A percentile compares a stretch with the other conserved stretches of the same genome.
These are phyloP conservation scores for Irpex sp. DNA, from an alignment of 1,284 basidiomycete species.

Conservation along the genomic window DNA sequence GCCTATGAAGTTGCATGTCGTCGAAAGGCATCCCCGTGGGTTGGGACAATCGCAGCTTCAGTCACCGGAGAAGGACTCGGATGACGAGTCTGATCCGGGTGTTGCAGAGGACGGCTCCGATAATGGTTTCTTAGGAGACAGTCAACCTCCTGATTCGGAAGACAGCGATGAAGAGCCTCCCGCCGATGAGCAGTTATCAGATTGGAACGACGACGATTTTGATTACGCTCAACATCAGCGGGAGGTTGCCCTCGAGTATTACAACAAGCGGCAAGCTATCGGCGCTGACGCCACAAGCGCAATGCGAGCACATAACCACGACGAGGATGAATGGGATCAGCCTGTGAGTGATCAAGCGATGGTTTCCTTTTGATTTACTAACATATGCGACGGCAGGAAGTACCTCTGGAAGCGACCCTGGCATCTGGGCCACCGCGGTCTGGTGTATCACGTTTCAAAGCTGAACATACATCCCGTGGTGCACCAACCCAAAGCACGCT, in stretches of 20 bases:
- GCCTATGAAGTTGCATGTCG: constrained; percentile 65
- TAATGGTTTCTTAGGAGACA: constrained; percentile 17
- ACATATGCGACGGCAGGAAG: constrained; percentile 27
- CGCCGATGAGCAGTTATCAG: constrained; percentile 26
- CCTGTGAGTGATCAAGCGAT: constrained; percentile 28
- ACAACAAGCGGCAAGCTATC: constrained; percentile 54
- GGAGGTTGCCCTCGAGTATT: constrained; percentile 70
- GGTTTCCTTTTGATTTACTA: background rate
- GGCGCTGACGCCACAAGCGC: constrained; percentile 48
- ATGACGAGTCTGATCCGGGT: constrained; percentile 43
- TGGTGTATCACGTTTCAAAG: constrained; percentile 60
- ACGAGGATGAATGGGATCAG: constrained; percentile 38
- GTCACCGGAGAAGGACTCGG: constrained; percentile 38
- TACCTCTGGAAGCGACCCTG: constrained; percentile 38
- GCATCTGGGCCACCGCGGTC: constrained; percentile 38
- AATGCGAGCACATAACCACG: constrained; percentile 45
- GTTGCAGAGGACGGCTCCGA: constrained; percentile 15
- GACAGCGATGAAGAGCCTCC: constrained; percentile 27
- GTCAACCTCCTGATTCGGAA: background rate
- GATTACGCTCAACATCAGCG: constrained; percentile 65
- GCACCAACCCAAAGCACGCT: constrained; percentile 27
- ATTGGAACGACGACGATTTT: constrained; percentile 51
- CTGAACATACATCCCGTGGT: constrained; percentile 41
- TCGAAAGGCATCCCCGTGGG: constrained; percentile 51
- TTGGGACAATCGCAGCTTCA: constrained; percentile 17